These are phyloP conservation scores for Saksenaea oblongispora DNA, from an alignment of 371 early-diverging fungal species.

Conservation along the genomic window DNA sequence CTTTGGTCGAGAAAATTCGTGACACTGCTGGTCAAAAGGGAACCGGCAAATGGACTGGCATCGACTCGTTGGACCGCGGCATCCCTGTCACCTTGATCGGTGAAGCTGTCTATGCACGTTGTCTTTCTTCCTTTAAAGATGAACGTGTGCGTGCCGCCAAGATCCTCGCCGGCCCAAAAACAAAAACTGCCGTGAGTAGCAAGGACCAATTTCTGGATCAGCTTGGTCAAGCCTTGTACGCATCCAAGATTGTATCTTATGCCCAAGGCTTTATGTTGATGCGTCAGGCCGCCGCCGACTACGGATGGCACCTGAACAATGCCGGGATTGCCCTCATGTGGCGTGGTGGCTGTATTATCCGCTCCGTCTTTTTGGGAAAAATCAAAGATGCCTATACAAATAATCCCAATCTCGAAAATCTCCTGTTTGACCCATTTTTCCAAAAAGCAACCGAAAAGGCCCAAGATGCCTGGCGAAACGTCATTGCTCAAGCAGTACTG, in stretches of 20 bases:
- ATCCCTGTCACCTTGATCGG: slow-evolving; percentile 96
- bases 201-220: slow-evolving; percentile 84
- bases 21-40: slow-evolving; percentile 99
- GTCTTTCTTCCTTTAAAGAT: slow-evolving; percentile 93
- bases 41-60: slow-evolving; percentile 99
- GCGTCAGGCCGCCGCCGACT: slow-evolving; percentile 91
- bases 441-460: slow-evolving; percentile 83
- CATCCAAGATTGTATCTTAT: slow-evolving; percentile 98
- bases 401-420: slow-evolving; percentile 85
- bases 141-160: slow-evolving; percentile 90
- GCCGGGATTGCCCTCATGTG: slow-evolving; percentile 98
- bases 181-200: slow-evolving; percentile 70
- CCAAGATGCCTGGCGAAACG: slow-evolving; percentile 89
- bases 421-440: slow-evolving; percentile 95
- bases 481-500: slow-evolving; percentile 79
- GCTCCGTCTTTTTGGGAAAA: slow-evolving; percentile 92
- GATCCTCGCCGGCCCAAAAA: slow-evolving; percentile 77
- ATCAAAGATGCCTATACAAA: slow-evolving; percentile 91
- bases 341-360: slow-evolving; percentile 99
- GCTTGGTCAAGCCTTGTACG: slow-evolving; percentile 92
- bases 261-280: slow-evolving; percentile 99
- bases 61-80: slow-evolving; percentile 92
- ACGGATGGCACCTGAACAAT: slow-evolving; percentile 95
- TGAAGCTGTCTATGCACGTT: slow-evolving; percentile 98
- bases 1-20: slow-evolving; percentile 93